phyloP scores from a whole-genome alignment of 768 basidiomycete genomes.

The Suillus bovinus region DNA sequence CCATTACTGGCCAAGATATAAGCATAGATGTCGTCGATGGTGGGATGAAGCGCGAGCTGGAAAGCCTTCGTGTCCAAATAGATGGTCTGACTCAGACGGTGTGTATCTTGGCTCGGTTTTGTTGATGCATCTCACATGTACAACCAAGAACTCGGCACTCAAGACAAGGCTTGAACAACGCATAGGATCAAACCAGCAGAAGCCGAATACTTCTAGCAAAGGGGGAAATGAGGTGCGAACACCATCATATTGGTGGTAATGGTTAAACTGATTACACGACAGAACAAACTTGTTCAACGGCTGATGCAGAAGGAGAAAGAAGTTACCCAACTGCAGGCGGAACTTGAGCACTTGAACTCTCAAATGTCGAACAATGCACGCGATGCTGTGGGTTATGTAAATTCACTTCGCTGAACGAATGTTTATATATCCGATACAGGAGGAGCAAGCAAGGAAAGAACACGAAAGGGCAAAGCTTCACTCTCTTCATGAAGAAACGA shows the following conservation, averaged over 20 bases:
- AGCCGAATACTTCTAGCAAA: constrained; percentile 45
- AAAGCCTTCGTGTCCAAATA: constrained; percentile 54
- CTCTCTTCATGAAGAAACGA: constrained; percentile 70
- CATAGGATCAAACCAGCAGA: constrained; percentile 19
- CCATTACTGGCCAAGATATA: constrained; percentile 62
- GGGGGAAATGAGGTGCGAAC: constrained; percentile 54
- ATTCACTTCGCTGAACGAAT: background rate
- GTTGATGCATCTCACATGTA: constrained; percentile 24
- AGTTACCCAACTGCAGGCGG: constrained; percentile 69
- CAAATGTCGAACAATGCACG: constrained; percentile 56
- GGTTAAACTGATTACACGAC: constrained; percentile 28
- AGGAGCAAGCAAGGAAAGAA: constrained; percentile 73
- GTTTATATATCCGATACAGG: constrained; percentile 39
- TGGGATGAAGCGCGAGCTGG: constrained; percentile 59
- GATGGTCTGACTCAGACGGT: constrained; percentile 70
- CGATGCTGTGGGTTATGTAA: constrained; percentile 53
- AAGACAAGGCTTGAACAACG: constrained; percentile 4
- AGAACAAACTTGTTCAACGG: constrained; percentile 78
- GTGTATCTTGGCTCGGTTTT: constrained; percentile 11
- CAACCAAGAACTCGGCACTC: background rate
- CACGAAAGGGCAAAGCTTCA: constrained; percentile 76
- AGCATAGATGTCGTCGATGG: constrained; percentile 45
- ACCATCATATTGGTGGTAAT: background rate
- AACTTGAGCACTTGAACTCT: constrained; percentile 62
- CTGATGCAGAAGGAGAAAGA: constrained; percentile 86